Evolutionary conservation across 768 basidiomycete genomes (phyloP).

Genomic region (Lactifluus subvellereus): DNA sequence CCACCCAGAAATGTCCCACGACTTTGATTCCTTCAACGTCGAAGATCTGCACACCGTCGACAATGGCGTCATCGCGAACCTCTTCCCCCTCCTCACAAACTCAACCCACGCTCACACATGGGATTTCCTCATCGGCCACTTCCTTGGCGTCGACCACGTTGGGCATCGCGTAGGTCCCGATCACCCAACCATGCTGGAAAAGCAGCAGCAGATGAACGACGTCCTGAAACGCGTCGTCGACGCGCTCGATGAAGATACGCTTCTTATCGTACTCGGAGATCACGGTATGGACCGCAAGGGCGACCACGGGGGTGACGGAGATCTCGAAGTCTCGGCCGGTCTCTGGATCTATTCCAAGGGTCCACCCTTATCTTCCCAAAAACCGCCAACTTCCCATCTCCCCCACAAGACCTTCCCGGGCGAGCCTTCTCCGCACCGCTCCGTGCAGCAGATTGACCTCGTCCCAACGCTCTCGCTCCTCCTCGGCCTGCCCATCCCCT

Average conservation of each 20-base stretch:
- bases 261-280: constrained; percentile 89
- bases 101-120: constrained; percentile 45
- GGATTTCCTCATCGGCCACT: constrained; percentile 88
- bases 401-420: constrained; percentile 58
- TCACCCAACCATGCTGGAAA: constrained; percentile 77
- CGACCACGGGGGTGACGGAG: constrained; percentile 91
- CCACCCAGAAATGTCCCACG: constrained; percentile 62
- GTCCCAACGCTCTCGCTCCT: constrained; percentile 84
- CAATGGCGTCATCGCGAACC: constrained; percentile 75
- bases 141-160: constrained; percentile 93
- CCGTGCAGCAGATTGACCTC: constrained; percentile 89
- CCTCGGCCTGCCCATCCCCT: constrained; percentile 90
- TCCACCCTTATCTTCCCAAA: constrained; percentile 37
- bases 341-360: constrained; percentile 93
- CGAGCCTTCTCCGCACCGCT: constrained; percentile 47
- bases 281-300: constrained; percentile 96
- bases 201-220: constrained; percentile 83
- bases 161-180: constrained; percentile 93
- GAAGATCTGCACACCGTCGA: constrained; percentile 97
- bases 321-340: constrained; percentile 76
- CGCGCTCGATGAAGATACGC: constrained; percentile 74
- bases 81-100: constrained; percentile 69
- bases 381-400: constrained; percentile 38
- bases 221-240: constrained; percentile 71
- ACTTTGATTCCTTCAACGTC: constrained; percentile 97